Base-by-base conservation (phyloP, 257 asterid species). In the Voacanga thouarsii region DNA sequence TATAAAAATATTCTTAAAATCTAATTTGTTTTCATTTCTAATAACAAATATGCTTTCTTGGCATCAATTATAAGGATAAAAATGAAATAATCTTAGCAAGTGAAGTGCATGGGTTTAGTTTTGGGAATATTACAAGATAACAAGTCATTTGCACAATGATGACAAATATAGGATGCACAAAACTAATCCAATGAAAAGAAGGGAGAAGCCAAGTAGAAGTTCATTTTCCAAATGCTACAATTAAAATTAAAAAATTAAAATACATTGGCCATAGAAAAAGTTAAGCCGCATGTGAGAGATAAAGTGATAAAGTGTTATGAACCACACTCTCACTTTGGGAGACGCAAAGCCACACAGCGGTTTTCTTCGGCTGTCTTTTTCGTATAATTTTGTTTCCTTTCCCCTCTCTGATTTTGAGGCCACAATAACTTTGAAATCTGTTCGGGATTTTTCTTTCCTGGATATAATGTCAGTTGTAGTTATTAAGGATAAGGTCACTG, bases 271-370 rank as follows among this genome's bases (percentile, higher is more conserved):
- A 77, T 81, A 74, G 68, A n/a, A 84, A 82, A 16, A 68, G 61
- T 60, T 14, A 24, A 41, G 50, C n/a, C 24, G 82, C 61, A 77
- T 84, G 91, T 45, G 53, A 76, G 81, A 86, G 97, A 92, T 92
- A 91, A 91, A 51, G 89, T 71, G 94, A 91, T 91, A 91, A 82
- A 84, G 85, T 87, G 86, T 33, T 91, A 78, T 56, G 76, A 87
- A 70, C 97, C 97, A 91, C 97, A 89, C 83, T 86, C 79, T 86
- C 65, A 50, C 76, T n/a, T n/a, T 75, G 75, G 80, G 80, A 85
- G 77, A 84, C 80, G 69, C 80, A 85, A 89, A 80, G 89, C 91
- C 91, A 89, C 94, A 84, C 89, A 47, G 9, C 3, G 18, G 77
- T 79, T 78, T 50, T 19, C 5, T 64, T 75, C 9, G 75, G 44